These are phyloP conservation scores for Aulographum hederae DNA, from an alignment of 2,329 filamentous ascomycete species.

Conservation along the genomic window DNA sequence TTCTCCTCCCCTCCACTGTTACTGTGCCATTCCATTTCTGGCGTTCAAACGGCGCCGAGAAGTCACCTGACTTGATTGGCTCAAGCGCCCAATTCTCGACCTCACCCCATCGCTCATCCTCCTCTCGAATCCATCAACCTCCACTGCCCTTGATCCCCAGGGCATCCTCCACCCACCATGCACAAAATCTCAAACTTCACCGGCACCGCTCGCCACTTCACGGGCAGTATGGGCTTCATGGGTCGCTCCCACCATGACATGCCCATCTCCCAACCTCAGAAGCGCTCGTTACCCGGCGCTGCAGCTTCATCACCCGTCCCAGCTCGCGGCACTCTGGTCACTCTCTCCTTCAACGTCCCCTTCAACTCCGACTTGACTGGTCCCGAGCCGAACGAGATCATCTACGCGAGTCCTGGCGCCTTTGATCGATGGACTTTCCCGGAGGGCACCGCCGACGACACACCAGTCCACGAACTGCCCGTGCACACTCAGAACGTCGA, in stretches of 20 bases:
- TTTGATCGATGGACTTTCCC: constrained; percentile 88
- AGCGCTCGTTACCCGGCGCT: constrained; percentile 31
- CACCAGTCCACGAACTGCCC: constrained; percentile 61
- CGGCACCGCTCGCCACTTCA: constrained; percentile 47
- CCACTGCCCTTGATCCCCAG: too few relatives aligned
- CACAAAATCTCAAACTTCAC: constrained; percentile 53
- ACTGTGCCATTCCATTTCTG: too few relatives aligned
- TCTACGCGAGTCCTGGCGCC: constrained; percentile 78
- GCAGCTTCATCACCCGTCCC: constrained; percentile 39
- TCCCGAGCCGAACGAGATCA: constrained; percentile 83
- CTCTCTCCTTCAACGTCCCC: constrained; percentile 93
- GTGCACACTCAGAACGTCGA: constrained; percentile 77
- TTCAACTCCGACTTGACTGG: constrained; percentile 85
- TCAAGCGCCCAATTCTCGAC: not conserved
- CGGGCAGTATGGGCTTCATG: constrained; percentile 42
- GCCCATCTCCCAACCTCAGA: constrained; percentile 30
- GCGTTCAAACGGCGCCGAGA: too few relatives aligned
- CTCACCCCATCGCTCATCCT: not conserved
- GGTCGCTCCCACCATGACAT: constrained; percentile 39
- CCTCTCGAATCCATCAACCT: constrained; percentile 5
- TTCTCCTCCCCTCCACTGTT: too few relatives aligned
- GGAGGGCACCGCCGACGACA: constrained; percentile 36
- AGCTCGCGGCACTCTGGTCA: constrained; percentile 59
- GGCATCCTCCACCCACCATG: constrained; percentile 23
- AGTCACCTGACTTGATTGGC: too few relatives aligned